Evolutionary conservation across 2,329 filamentous ascomycete species (phyloP), one percentile per base, ranked within the genome.

Genomic region (Pseudogymnoascus sp.): DNA sequence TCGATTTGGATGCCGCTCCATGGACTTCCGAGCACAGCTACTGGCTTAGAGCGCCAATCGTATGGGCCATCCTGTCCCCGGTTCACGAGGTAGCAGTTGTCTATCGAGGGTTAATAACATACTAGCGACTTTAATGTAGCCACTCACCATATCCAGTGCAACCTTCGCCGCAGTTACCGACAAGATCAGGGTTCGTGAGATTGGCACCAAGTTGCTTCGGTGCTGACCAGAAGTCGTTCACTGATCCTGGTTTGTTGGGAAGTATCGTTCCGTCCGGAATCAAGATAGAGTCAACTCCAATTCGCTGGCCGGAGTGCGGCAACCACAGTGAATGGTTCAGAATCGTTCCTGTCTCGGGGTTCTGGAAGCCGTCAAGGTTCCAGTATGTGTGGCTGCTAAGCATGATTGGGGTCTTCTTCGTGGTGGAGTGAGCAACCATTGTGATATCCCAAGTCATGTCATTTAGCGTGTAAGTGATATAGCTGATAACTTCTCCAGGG

Each of bases 1-100:
- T 96, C 89, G 64, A 97, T 73, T 72, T 86, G 85, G 74, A 97
- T 96, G 59, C 93, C 93, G 0, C 89, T 92, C 83, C 85, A 91
- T 4, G 83, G 80, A 38, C 87, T 89, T 2, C 85, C 85, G 29
- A 96, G 78, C 6, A 82, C 84, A 0, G 92, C 86, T 1, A 87
- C 81, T 37, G 83, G 87, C 40, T 79, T 75, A 1, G 75, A 79
- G 62, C 81, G 82, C 89, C 88, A 91, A 77, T 89, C 81, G 71
- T 82, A 86, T 1, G 80, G 74, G 1, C 79, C 82, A 24, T 81
- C 74, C 59, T 81, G 77, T 1, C 76, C 80, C 61, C 88, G 85
- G 77, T 87, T 87, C 70, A 89, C 81, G 59, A 88, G 76, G 76
- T 81, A 91, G 80, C 86, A 89, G 66, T 79, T 92, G 72, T 87